Conservation (phyloP, 148 eudicot genomes). For the Persicaria tinctoria region DNA sequence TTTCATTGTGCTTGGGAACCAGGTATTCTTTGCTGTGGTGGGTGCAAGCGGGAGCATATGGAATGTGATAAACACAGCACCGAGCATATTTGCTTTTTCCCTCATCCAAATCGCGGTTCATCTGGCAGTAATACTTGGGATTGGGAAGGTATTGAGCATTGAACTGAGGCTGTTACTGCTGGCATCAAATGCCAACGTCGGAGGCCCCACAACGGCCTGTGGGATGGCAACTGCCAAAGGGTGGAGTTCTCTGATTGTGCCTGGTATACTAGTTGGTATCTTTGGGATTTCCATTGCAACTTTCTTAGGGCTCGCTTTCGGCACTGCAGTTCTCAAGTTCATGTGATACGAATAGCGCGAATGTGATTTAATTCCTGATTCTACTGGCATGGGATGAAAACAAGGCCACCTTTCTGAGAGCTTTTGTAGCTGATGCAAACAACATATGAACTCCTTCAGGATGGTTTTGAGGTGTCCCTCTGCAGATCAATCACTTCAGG, state of each 20-base stretch:
- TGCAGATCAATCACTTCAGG: not conserved
- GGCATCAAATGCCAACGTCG: conserved; percentile 91
- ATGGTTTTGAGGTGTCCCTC: not conserved
- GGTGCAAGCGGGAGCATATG: conserved; percentile 79
- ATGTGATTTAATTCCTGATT: not conserved
- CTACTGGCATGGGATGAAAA: not conserved
- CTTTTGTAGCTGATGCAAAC: not conserved
- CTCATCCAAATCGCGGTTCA: conserved; percentile 71
- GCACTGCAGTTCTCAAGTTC: conserved; percentile 45
- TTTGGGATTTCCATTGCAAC: conserved; percentile 91
- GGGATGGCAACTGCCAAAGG: conserved; percentile 99
- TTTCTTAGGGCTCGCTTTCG: conserved; percentile 73
- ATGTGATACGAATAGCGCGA: conserved; percentile 28
- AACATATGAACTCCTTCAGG: not conserved
- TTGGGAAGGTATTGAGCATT: conserved; percentile 57
- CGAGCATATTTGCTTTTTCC: conserved; percentile 76
- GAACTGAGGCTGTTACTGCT: conserved; percentile 60
- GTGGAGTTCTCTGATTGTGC: conserved; percentile 78
- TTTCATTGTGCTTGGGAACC: conserved; percentile 9
- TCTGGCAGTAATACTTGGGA: conserved; percentile 67
- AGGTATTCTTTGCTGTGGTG: conserved; percentile 84
- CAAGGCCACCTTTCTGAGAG: not conserved
- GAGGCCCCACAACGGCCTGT: conserved; percentile 93
- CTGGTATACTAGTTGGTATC: conserved; percentile 87
- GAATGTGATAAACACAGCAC: conserved; percentile 72